Evolutionary conservation across 2,329 filamentous ascomycete species (phyloP).

Genomic region (Colletotrichum sp.): DNA sequence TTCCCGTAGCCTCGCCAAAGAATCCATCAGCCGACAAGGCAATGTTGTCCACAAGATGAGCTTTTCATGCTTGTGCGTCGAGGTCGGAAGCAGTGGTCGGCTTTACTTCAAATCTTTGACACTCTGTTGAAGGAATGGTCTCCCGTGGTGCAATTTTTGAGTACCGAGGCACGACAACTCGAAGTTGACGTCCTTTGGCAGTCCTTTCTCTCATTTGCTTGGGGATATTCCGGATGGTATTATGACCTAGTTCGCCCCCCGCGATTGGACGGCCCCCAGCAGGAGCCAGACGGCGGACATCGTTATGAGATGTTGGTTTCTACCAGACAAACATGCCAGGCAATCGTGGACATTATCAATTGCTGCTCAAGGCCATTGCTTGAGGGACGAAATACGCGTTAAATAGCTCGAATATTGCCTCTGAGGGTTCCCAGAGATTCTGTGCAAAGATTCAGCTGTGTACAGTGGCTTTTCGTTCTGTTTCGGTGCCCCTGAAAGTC

Average conservation of each 20-base stretch:
- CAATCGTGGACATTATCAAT: too few relatives aligned
- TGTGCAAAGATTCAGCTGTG: too few relatives aligned
- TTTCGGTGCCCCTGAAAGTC: too few relatives aligned
- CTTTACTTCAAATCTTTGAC: neutral
- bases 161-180: too few relatives aligned
- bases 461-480: too few relatives aligned
- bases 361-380: too few relatives aligned
- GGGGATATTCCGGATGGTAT: neutral
- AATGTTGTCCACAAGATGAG: neutral
- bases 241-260: neutral
- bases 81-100: neutral
- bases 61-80: neutral
- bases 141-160: accelerated
- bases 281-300: accelerated
- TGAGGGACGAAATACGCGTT: too few relatives aligned
- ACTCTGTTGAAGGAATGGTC: neutral
- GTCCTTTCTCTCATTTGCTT: neutral
- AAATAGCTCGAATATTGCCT: too few relatives aligned
- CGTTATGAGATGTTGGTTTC: neutral
- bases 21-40: neutral
- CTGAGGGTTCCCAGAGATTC: too few relatives aligned
- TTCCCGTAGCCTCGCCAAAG: neutral
- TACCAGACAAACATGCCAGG: neutral
- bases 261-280: neutral
- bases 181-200: neutral